Base-by-base conservation (phyloP, 2,329 filamentous ascomycete genomes). In the Pseudocercospora cruenta region DNA sequence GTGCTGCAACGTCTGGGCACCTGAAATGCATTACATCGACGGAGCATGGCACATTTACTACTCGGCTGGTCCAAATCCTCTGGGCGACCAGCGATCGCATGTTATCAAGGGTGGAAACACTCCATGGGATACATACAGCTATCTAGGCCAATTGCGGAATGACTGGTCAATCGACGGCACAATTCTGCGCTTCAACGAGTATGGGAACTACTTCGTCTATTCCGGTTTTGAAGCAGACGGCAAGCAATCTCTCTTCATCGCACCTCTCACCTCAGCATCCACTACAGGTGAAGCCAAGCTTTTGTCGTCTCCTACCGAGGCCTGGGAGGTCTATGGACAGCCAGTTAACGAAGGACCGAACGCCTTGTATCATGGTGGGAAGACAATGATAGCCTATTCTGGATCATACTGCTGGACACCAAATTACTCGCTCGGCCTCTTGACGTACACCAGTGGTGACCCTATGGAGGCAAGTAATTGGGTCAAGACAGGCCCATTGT, bases 331-430 rank as follows among this genome's bases (percentile, higher is more conserved):
- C 43, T 81, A 79, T 5, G 78, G 75, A 0, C 58, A 70, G 36
- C 82, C 84, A 0, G 85, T 88, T 0, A 86, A 87, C 71, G 86
- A 88, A 70, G 86, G 84, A 0, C 81, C 84, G 0, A 81, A 81
- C 2, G 83, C 84, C 0, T 77, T 88, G 22, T 88, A 87, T 72
- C 80, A 83, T 47, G 81, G 80, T 22, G 84, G 83, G 10, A 82
- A 81, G 63, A 86, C 83, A 0, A 87, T 83, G 67, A 74, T 88
- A 47, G 78, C 82, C 1, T 88, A 83, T 76, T 85, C 82, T 5
- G 86, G 84, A 1, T 85, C 82, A 65, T 84, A 84, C 74, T 88
- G 85, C 79, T 87, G 84, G 85, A 85, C 83, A 0, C 74, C 82
- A 0, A 79, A 81, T 61, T 88, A 88, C 73, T 81, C 82, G 24